Percentiles rank a stretch among this genome's conserved stretches.
Evolutionary conservation across 345 rosid genomes (phyloP).

Genomic region (Streptanthus diversifolius): DNA sequence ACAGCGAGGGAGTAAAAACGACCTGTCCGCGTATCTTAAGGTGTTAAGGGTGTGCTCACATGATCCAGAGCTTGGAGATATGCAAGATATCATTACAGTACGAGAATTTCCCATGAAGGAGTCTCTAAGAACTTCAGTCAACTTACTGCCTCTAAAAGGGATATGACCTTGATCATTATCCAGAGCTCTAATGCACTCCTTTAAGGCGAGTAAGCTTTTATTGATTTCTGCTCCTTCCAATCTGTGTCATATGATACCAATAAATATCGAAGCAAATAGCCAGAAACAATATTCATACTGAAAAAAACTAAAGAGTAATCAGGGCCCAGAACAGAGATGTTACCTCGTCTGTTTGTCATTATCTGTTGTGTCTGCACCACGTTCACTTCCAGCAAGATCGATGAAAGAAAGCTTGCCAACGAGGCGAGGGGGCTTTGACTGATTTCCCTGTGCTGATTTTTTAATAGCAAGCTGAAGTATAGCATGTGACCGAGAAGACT

Average conservation of each 20-base stretch:
- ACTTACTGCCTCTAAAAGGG: constrained; percentile 97
- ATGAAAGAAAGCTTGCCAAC: constrained; percentile 96
- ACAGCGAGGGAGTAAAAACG: not conserved
- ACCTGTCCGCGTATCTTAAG: constrained; percentile 99
- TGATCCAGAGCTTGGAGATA: constrained; percentile 96
- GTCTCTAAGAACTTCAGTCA: constrained; percentile 98
- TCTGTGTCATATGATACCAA: constrained; percentile 42
- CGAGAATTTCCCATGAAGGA: constrained; percentile 96
- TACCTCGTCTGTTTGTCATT: constrained; percentile 98
- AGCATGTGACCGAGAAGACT: constrained; percentile 98
- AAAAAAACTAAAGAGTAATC: not conserved
- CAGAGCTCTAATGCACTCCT: constrained; percentile 98
- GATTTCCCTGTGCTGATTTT: constrained; percentile 74
- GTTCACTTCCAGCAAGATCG: constrained; percentile 99
- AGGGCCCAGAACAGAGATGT: not conserved
- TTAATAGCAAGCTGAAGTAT: constrained; percentile 94
- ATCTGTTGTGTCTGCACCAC: constrained; percentile 99
- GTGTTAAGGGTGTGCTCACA: constrained; percentile 99
- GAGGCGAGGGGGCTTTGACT: constrained; percentile 82
- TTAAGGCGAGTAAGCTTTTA: constrained; percentile 92
- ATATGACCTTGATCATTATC: constrained; percentile 99
- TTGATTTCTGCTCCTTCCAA: constrained; percentile 99
- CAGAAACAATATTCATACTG: constrained; percentile 7
- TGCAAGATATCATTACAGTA: constrained; percentile 97
- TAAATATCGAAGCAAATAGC: constrained; percentile 1